Evolutionary conservation across 371 early-diverging fungal genomes (phyloP), one percentile per base, ranked within the genome.

Genomic region (Mortierella polycephala): DNA sequence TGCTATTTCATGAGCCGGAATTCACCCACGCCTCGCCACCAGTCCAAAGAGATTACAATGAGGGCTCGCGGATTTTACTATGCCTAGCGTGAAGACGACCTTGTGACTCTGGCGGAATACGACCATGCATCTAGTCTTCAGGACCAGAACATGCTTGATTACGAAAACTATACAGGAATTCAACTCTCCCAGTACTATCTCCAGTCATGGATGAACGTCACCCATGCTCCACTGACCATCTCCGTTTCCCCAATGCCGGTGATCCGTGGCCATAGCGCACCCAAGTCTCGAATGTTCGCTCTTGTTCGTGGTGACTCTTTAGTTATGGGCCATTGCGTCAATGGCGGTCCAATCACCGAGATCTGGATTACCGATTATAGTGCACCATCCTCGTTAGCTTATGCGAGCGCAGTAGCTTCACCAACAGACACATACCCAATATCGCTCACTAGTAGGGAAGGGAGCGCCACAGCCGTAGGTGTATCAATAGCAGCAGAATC

Each of bases 31-130:
- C 66, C 63, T 6, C 60, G 65, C 45, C 44, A 30, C 1, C 44
- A 69, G 1, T 56, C 65, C 5, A 69, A 69, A 60, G 76, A 76
- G 49, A 67, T 71, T 14, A 64, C 64, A 40, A 67, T 71, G 67
- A 62, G 71, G 5, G 53, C 71, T 3, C 63, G 71, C 12, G 76
- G 76, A 12, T 11, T 63, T 18, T 64, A 67, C n/a, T 76, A 71
- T 52, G 71, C 76, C 3, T 76, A 71, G 76, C 20, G 67, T 11
- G 76, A 76, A 12, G 76, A 71, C 0, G 10, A 20, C 40, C 51
- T 42, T 2, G 18, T 1, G 18, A 10, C 20, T 10, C 51, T 42
- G n/a, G 10, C 51, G 12, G 62, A 7, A 23, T 54, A 54, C 1
- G 54, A 44, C 0, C 49, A 44, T 5, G 49, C 40, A 47, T 37